These are phyloP conservation scores for Batkoa obscura DNA, from an alignment of 371 early-diverging fungal genomes.

Conservation along the genomic window DNA sequence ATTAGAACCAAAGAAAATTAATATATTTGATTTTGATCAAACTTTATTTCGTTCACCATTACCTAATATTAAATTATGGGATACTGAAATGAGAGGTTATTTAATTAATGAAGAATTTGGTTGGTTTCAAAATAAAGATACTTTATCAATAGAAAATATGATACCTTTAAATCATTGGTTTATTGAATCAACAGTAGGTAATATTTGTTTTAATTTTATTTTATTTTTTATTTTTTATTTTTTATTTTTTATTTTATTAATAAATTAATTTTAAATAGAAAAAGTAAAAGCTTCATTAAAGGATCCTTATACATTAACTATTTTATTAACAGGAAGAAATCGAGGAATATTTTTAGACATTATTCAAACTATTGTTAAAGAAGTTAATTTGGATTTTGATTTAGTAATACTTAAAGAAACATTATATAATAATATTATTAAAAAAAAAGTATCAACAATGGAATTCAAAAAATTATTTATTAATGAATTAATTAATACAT, in stretches of 20 bases:
- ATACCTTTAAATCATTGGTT: too few relatives aligned
- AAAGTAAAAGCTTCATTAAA: neutral
- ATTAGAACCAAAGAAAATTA: too few relatives aligned
- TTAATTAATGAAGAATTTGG: neutral
- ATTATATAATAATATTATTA: neutral
- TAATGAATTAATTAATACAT: neutral
- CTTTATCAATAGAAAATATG: too few relatives aligned
- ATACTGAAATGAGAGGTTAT: conserved; percentile 7
- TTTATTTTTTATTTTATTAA: too few relatives aligned
- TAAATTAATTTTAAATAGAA: too few relatives aligned
- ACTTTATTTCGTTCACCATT: conserved; percentile 69
- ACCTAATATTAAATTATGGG: conserved; percentile 61
- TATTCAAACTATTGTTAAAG: neutral
- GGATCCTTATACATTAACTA: neutral
- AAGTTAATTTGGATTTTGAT: neutral
- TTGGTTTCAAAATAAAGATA: neutral
- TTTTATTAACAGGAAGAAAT: neutral
- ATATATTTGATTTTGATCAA: conserved; percentile 74
- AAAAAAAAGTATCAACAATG: neutral
- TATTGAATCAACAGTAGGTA: too few relatives aligned
- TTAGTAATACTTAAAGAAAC: neutral
- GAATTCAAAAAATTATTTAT: neutral
- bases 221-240: too few relatives aligned
- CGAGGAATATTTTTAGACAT: neutral
- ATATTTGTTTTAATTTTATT: too few relatives aligned